A percentile compares a stretch with the other conserved stretches of the same genome.
phyloP scores from a whole-genome alignment of 768 basidiomycete genomes.

The Boletus reticulatus region DNA sequence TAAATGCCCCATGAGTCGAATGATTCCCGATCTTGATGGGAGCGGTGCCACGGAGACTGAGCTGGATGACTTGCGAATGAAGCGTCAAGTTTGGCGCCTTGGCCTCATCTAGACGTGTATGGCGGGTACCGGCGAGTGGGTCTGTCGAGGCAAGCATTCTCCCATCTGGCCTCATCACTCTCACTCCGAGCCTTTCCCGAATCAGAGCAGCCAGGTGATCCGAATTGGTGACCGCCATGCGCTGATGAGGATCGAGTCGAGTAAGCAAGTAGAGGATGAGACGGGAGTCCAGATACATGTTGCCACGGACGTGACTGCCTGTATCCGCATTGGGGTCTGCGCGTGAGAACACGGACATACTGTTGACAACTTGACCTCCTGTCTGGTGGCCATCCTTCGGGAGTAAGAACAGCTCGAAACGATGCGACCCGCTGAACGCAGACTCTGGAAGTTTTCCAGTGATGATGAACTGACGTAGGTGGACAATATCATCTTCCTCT shows the following conservation, averaged over 20 bases:
- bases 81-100: slow-evolving; percentile 9
- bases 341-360: slow-evolving; percentile 8
- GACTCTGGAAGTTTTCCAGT: slow-evolving; percentile 10
- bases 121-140: not conserved
- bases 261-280: slow-evolving; percentile 12
- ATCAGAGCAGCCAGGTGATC: not conserved
- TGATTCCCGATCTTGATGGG: not conserved
- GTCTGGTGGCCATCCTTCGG: not conserved
- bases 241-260: not conserved
- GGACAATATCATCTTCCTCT: not conserved
- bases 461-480: slow-evolving; percentile 11
- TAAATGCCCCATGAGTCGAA: not conserved
- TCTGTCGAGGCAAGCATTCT: slow-evolving; percentile 3
- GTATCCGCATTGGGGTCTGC: not conserved
- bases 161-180: slow-evolving; percentile 11
- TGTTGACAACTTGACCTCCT: slow-evolving; percentile 6
- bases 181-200: slow-evolving; percentile 6
- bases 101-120: not conserved
- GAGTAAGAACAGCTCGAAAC: slow-evolving; percentile 11
- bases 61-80: slow-evolving; percentile 4
- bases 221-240: not conserved
- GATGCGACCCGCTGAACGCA: slow-evolving; percentile 14
- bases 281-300: slow-evolving; percentile 12
- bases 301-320: slow-evolving; percentile 6
- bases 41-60: not conserved